These are phyloP conservation scores for Magnolia kwangsiensis DNA, from an alignment of 164 flowering plant species.

Conservation along the genomic window DNA sequence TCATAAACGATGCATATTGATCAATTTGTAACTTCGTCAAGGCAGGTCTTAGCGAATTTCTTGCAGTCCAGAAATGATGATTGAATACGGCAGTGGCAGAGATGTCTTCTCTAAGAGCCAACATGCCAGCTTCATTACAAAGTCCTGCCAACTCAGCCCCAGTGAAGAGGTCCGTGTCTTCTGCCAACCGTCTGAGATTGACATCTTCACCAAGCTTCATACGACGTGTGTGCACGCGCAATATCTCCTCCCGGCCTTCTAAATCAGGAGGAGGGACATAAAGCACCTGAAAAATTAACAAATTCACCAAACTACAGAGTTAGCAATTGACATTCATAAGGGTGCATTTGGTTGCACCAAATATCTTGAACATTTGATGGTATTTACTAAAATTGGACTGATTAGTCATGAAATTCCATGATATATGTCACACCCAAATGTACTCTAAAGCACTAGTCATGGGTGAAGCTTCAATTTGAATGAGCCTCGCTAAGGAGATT, in stretches of 20 bases:
- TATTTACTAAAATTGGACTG: too few species aligned
- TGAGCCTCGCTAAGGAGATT: too few species aligned
- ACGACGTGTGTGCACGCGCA: conserved; percentile 71
- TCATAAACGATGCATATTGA: conserved; percentile 52
- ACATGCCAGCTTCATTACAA: conserved; percentile 82
- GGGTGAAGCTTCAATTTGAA: too few species aligned
- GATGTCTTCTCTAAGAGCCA: conserved; percentile 80
- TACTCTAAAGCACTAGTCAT: too few species aligned
- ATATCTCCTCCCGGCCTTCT: conserved; percentile 78
- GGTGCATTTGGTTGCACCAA: background rate
- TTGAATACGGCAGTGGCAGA: conserved; percentile 50
- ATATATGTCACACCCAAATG: too few species aligned
- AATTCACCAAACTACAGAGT: background rate
- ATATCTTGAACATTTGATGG: too few species aligned
- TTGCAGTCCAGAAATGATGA: conserved; percentile 64
- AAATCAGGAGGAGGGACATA: conserved; percentile 92
- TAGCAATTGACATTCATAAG: background rate
- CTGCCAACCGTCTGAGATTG: conserved; percentile 66
- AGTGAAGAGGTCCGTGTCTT: conserved; percentile 77
- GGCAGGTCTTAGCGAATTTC: conserved; percentile 51
- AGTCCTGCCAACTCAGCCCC: conserved; percentile 89
- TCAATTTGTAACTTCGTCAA: conserved; percentile 48
- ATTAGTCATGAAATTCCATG: too few species aligned
- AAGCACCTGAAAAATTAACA: conserved; percentile 49
- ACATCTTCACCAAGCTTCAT: conserved; percentile 67